phyloP scores from a whole-genome alignment of 2,329 filamentous ascomycete species.

The Bipolaris cookei region DNA sequence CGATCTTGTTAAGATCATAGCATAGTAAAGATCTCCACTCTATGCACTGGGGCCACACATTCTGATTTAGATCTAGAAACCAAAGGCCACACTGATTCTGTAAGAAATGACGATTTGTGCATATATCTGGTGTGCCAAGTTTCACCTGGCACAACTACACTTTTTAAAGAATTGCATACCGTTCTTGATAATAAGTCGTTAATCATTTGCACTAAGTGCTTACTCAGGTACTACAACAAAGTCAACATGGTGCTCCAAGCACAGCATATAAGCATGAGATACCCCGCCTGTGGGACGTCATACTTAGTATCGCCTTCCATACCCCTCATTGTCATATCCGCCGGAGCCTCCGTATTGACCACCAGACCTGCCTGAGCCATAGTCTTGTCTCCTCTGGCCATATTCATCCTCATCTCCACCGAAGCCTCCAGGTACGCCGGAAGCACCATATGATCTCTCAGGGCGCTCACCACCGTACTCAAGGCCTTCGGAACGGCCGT shows the following conservation, averaged over 20 bases:
- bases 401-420: conserved; percentile 24
- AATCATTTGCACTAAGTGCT: not conserved
- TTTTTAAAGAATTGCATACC: not conserved
- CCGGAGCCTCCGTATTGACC: conserved; percentile 20
- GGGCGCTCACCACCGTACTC: conserved; percentile 21
- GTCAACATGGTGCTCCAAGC: conserved; percentile 9
- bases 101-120: not conserved
- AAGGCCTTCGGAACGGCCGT: conserved; percentile 16
- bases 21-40: too few species aligned
- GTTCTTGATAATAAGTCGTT: not conserved
- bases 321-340: conserved; percentile 29
- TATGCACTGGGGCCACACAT: too few species aligned
- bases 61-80: too few species aligned
- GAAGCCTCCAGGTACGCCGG: conserved; percentile 20
- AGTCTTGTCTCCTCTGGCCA: conserved; percentile 24
- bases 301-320: conserved; percentile 27
- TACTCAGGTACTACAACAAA: conserved; percentile 2
- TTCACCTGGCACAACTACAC: not conserved
- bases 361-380: conserved; percentile 19
- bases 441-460: conserved; percentile 18
- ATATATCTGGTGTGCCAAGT: not conserved
- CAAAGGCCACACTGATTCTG: not conserved
- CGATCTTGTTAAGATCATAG: too few species aligned
- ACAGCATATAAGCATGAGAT: not conserved
- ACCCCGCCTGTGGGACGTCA: not conserved